Evolutionary conservation across 768 basidiomycete genomes (phyloP).

Genomic region (Serendipita sp.): DNA sequence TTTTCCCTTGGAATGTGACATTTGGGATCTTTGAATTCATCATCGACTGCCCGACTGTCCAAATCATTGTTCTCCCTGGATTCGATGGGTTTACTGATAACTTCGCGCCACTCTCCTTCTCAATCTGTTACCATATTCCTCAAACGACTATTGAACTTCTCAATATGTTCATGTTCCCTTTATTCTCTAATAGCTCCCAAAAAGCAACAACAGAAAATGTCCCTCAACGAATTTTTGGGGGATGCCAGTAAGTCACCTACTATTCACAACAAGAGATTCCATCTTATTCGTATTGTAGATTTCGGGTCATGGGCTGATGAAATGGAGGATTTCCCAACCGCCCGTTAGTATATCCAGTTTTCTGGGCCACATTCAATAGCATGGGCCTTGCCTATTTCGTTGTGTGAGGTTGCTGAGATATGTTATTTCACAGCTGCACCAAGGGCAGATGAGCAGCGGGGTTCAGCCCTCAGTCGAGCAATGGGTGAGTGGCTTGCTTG

Average conservation of each 20-base stretch:
- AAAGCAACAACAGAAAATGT: slow-evolving; percentile 84
- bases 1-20: too few relatives aligned
- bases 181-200: slow-evolving; percentile 49
- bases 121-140: too few relatives aligned
- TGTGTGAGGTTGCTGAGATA: slow-evolving; percentile 4
- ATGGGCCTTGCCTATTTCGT: not conserved
- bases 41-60: too few relatives aligned
- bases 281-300: slow-evolving; percentile 27
- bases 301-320: slow-evolving; percentile 98
- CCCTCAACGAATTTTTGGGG: slow-evolving; percentile 81
- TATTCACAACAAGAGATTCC: slow-evolving; percentile 9
- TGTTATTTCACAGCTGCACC: slow-evolving; percentile 38
- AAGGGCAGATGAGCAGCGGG: slow-evolving; percentile 35
- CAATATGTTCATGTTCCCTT: too few relatives aligned
- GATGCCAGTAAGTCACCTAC: slow-evolving; percentile 49
- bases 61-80: too few relatives aligned
- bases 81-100: too few relatives aligned
- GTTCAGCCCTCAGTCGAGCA: slow-evolving; percentile 9
- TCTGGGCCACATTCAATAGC: not conserved
- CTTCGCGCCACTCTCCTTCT: too few relatives aligned
- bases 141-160: too few relatives aligned
- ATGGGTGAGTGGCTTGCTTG: not conserved
- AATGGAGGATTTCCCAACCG: slow-evolving; percentile 84
- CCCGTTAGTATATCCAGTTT: slow-evolving; percentile 46
- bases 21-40: too few relatives aligned